These are phyloP conservation scores for Backusella luteola DNA, from an alignment of 192 early-diverging fungal species.

Conservation along the genomic window DNA sequence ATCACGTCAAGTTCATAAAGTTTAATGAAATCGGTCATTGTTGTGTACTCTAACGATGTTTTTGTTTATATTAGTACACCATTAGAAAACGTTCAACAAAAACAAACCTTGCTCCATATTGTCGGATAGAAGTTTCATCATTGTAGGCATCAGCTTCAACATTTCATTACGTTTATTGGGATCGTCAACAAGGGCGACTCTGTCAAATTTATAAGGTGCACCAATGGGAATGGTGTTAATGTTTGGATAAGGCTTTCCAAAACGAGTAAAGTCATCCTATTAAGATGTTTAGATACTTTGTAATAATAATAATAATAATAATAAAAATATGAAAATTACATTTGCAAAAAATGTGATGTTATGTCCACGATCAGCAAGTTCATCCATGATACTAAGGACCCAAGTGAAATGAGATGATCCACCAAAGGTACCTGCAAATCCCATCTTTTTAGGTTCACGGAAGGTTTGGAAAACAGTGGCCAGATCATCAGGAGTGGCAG, in stretches of 20 bases:
- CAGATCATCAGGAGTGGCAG: background rate
- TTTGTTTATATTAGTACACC: background rate
- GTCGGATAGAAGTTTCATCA: background rate
- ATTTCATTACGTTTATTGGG: background rate
- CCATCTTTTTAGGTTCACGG: background rate
- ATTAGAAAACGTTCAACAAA: background rate
- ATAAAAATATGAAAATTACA: background rate
- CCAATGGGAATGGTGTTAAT: background rate
- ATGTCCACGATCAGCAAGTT: slow-evolving; percentile 7
- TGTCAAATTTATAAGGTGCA: background rate
- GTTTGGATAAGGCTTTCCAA: background rate
- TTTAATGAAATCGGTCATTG: background rate
- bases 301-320: too few relatives aligned
- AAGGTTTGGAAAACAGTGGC: background rate
- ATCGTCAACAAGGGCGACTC: background rate
- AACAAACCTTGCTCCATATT: background rate
- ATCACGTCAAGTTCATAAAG: background rate
- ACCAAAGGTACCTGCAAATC: background rate
- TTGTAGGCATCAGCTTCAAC: background rate
- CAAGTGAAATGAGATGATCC: background rate
- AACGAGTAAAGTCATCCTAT: background rate
- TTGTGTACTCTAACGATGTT: background rate
- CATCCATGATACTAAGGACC: slow-evolving; percentile 7
- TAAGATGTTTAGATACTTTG: background rate
- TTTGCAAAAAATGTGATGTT: background rate